Evolutionary conservation across 805 yeast species (phyloP).

Genomic region (Kuraishia ogatae): DNA sequence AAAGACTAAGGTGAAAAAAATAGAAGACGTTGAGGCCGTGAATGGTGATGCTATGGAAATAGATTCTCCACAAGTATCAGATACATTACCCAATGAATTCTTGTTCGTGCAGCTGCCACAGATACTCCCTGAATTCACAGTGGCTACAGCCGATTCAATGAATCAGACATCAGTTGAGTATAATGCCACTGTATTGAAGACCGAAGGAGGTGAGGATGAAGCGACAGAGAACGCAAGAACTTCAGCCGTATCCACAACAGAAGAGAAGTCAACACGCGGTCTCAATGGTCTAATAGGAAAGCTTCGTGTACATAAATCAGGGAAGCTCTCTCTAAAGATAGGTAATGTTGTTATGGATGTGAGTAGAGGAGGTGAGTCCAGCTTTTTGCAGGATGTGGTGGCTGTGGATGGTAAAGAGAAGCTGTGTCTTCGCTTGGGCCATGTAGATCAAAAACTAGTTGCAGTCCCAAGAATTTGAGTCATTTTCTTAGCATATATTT

Average conservation of each 20-base stretch:
- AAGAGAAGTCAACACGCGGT: neutral
- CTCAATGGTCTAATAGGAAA: slow-evolving; percentile 61
- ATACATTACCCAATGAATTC: slow-evolving; percentile 3
- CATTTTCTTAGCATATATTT: neutral
- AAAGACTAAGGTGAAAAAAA: neutral
- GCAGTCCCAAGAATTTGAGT: slow-evolving; percentile 41
- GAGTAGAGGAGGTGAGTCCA: slow-evolving; percentile 58
- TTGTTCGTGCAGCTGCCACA: slow-evolving; percentile 23
- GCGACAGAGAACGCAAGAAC: slow-evolving; percentile 3
- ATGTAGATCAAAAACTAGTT: slow-evolving; percentile 44
- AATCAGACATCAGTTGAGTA: neutral
- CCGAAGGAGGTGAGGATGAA: slow-evolving; percentile 2
- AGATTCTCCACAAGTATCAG: neutral
- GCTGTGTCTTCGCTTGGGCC: slow-evolving; percentile 42
- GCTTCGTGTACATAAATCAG: slow-evolving; percentile 74
- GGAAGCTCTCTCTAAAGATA: slow-evolving; percentile 64
- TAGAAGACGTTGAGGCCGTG: neutral
- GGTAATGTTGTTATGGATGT: slow-evolving; percentile 67
- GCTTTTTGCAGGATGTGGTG: slow-evolving; percentile 68
- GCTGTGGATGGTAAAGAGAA: slow-evolving; percentile 28
- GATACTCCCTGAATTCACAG: slow-evolving; percentile 14
- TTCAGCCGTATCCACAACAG: slow-evolving; percentile 4
- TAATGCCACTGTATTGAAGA: neutral
- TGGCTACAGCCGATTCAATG: slow-evolving; percentile 1
- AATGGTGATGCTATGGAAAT: neutral